Evolutionary conservation across 2,329 filamentous ascomycete genomes (phyloP).

Genomic region (Reticulascus tulasneorum): DNA sequence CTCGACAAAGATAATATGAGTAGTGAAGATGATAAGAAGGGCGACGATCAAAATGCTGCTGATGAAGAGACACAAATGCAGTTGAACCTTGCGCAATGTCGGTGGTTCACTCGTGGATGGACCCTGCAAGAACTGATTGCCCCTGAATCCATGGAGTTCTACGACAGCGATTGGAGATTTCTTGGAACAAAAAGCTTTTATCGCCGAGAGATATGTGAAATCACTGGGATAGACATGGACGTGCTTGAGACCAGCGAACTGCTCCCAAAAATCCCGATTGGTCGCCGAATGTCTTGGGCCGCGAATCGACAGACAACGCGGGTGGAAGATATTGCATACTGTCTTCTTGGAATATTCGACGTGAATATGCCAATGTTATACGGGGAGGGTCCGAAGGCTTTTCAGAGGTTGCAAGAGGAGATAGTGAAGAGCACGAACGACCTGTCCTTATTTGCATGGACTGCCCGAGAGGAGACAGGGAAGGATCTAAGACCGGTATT

Average conservation of each 20-base stretch:
- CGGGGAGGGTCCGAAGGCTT: conserved; percentile 21
- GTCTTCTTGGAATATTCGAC: conserved; percentile 22
- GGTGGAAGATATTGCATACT: conserved; percentile 21
- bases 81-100: conserved; percentile 1
- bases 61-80: too few relatives aligned
- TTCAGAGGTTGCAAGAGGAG: conserved; percentile 14
- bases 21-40: too few relatives aligned
- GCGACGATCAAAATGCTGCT: too few relatives aligned
- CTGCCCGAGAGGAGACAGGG: not conserved
- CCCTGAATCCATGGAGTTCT: conserved; percentile 11
- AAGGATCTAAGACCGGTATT: too few relatives aligned
- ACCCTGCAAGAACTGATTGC: conserved; percentile 19
- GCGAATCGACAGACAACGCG: conserved; percentile 17
- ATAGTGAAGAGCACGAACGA: conserved; percentile 2
- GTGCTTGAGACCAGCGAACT: not conserved
- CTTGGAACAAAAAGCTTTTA: conserved; percentile 7
- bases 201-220: not conserved
- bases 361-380: conserved; percentile 23
- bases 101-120: conserved; percentile 19
- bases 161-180: conserved; percentile 9
- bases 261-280: conserved; percentile 5
- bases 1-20: too few relatives aligned
- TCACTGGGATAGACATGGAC: conserved; percentile 3
- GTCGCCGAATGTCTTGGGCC: conserved; percentile 24
- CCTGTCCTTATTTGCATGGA: conserved; percentile 5